Evolutionary conservation across 495 filamentous ascomycete genomes (phyloP).

Genomic region (Tuber indicum): DNA sequence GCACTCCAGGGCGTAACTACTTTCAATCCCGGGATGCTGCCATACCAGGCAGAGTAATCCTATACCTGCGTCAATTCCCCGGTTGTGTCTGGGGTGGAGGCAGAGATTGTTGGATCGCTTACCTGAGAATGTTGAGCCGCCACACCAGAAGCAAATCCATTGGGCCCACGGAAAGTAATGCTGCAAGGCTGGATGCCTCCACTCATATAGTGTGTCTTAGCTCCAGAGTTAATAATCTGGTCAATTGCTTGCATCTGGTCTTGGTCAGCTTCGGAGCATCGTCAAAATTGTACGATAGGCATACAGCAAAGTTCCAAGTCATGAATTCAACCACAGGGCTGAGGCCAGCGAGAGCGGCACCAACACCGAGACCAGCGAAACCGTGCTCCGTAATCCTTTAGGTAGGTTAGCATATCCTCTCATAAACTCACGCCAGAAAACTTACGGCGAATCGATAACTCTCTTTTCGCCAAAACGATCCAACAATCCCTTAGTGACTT

Average conservation of each 20-base stretch:
- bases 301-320: conserved; percentile 95
- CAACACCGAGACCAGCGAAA: conserved; percentile 86
- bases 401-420: conserved; percentile 14
- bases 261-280: conserved; percentile 9
- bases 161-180: conserved; percentile 97
- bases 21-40: conserved; percentile 93
- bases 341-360: conserved; percentile 86
- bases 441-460: conserved; percentile 81
- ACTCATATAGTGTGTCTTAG: conserved; percentile 99
- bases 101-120: conserved; percentile 5
- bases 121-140: conserved; percentile 95
- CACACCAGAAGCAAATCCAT: conserved; percentile 94
- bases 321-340: conserved; percentile 88
- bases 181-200: conserved; percentile 99
- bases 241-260: conserved; percentile 90
- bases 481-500: conserved; percentile 93
- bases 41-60: conserved; percentile 90
- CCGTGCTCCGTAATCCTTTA: conserved; percentile 81
- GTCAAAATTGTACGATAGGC: conserved; percentile 11
- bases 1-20: conserved; percentile 92
- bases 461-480: conserved; percentile 96
- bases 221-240: conserved; percentile 98
- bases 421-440: not conserved
- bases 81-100: not conserved
- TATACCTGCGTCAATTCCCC: not conserved